Evolutionary conservation across 2,329 filamentous ascomycete genomes (phyloP).

Genomic region (Pseudocercospora musae): DNA sequence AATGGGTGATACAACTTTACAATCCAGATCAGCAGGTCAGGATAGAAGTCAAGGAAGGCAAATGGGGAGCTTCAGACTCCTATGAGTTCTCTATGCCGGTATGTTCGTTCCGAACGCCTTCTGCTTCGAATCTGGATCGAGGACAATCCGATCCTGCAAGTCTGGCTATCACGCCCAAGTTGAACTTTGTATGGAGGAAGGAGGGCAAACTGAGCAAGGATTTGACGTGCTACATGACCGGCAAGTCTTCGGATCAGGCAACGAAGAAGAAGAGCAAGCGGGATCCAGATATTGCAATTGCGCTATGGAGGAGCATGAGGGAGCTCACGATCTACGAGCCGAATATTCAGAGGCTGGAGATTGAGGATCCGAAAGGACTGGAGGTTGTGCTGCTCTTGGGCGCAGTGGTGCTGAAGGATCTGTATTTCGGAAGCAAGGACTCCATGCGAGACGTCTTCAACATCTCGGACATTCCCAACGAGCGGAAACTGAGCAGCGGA

Average conservation of each 20-base stretch:
- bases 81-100: slow-evolving; percentile 95
- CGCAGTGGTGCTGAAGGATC: slow-evolving; percentile 59
- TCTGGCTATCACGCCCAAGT: slow-evolving; percentile 59
- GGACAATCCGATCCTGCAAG: slow-evolving; percentile 60
- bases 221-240: slow-evolving; percentile 82
- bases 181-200: slow-evolving; percentile 84
- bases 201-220: slow-evolving; percentile 84
- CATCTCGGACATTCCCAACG: slow-evolving; percentile 49
- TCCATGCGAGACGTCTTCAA: slow-evolving; percentile 76
- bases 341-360: slow-evolving; percentile 82
- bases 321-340: slow-evolving; percentile 90
- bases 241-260: slow-evolving; percentile 65
- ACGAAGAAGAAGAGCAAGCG: slow-evolving; percentile 62
- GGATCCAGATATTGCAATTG: slow-evolving; percentile 94
- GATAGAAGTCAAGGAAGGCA: slow-evolving; percentile 67
- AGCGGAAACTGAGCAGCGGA: slow-evolving; percentile 26
- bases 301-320: slow-evolving; percentile 71
- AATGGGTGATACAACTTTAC: slow-evolving; percentile 85
- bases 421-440: slow-evolving; percentile 52
- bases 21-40: slow-evolving; percentile 82
- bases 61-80: slow-evolving; percentile 73
- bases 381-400: slow-evolving; percentile 72
- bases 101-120: slow-evolving; percentile 77
- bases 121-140: slow-evolving; percentile 72
- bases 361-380: slow-evolving; percentile 90